These are phyloP conservation scores for Penicillium hesseltinei DNA, from an alignment of 2,329 filamentous ascomycete species.

Conservation along the genomic window DNA sequence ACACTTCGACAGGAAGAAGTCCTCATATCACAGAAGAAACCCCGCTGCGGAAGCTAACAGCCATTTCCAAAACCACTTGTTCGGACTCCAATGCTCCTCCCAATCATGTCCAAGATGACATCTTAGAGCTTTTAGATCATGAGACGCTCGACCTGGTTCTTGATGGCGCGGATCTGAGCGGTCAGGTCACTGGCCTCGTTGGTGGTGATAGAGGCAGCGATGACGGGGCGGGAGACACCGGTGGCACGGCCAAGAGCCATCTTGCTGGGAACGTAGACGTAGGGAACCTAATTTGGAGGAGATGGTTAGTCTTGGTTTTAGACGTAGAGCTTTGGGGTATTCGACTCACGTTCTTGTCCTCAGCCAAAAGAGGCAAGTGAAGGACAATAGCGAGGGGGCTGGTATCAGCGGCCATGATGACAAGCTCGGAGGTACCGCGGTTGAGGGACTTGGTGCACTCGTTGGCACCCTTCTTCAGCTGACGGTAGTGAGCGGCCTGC, in stretches of 20 bases:
- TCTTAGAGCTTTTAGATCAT: constrained; percentile 10
- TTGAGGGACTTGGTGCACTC: constrained; percentile 85
- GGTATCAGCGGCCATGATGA: constrained; percentile 69
- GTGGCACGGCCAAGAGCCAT: constrained; percentile 84
- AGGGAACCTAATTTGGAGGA: constrained; percentile 44
- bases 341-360: constrained; percentile 60
- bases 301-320: not conserved
- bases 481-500: constrained; percentile 61
- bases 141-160: constrained; percentile 72
- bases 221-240: constrained; percentile 84
- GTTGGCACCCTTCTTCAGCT: constrained; percentile 88
- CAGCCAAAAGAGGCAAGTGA: constrained; percentile 82
- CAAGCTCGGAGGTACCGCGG: constrained; percentile 70
- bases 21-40: not conserved
- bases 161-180: constrained; percentile 81
- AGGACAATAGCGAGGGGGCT: constrained; percentile 82
- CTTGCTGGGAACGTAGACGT: constrained; percentile 74
- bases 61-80: not conserved
- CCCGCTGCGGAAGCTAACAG: not conserved
- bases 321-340: not conserved
- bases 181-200: constrained; percentile 88
- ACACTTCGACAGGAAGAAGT: not conserved
- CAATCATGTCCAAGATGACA: not conserved
- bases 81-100: not conserved
- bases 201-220: constrained; percentile 82